Evolutionary conservation across 805 yeast species (phyloP).

Genomic region (Candida pseudofarinosa): DNA sequence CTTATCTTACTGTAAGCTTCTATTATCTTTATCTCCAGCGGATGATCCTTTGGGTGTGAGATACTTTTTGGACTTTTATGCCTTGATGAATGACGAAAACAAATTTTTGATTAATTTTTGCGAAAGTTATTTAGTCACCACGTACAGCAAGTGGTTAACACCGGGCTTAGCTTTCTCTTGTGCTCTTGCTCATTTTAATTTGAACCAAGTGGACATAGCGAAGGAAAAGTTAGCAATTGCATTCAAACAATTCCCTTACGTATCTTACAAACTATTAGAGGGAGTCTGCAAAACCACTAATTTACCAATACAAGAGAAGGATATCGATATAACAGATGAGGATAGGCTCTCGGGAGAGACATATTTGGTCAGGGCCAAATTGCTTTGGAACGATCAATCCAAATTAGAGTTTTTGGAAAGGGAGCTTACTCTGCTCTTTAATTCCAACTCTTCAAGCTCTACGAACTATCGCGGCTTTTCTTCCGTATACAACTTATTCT

Average conservation of each 20-base stretch:
- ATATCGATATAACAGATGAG: constrained; percentile 21
- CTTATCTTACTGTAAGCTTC: constrained; percentile 64
- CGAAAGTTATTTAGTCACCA: constrained; percentile 50
- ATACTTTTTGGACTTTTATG: constrained; percentile 76
- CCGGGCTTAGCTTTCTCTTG: constrained; percentile 68
- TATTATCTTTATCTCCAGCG: constrained; percentile 66
- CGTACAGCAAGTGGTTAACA: constrained; percentile 65
- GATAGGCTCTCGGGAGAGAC: constrained; percentile 48
- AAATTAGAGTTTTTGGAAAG: constrained; percentile 46
- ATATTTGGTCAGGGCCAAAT: constrained; percentile 52
- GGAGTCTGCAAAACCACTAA: constrained; percentile 34
- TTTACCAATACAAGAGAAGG: constrained; percentile 18
- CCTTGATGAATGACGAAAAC: constrained; percentile 61
- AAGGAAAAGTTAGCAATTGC: constrained; percentile 45
- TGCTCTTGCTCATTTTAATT: constrained; percentile 55
- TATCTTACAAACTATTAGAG: constrained; percentile 49
- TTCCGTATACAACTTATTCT: constrained; percentile 12
- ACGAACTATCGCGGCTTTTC: constrained; percentile 4
- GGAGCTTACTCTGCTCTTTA: constrained; percentile 28
- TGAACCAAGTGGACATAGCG: constrained; percentile 45
- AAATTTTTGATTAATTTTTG: constrained; percentile 57
- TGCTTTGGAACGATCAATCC: constrained; percentile 49
- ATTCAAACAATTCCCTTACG: constrained; percentile 51
- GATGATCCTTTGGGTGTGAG: constrained; percentile 85
- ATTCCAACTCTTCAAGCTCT: neutral